Evolutionary conservation across 2,329 filamentous ascomycete species (phyloP), one percentile per base, ranked within the genome.

Genomic region (Aspergillus hiratsukae): DNA sequence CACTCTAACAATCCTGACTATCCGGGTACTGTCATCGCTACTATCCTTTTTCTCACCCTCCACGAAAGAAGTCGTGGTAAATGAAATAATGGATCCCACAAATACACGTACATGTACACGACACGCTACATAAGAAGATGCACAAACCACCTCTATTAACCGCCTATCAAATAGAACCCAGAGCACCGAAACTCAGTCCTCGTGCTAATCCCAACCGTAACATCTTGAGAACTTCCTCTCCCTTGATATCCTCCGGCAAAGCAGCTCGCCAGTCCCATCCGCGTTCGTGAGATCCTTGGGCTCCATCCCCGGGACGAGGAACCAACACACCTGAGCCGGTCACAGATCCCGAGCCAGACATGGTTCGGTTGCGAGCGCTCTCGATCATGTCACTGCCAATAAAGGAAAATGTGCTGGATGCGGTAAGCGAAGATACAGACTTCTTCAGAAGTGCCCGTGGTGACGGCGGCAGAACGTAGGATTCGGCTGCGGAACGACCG

Each of bases 321-420:
- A 78, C 69, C 19, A 82, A 66, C 5, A 84, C 76, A 0, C 78
- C 80, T 6, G 82, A 83, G 21, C 79, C 77, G n/a, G 77, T 75
- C 51, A 85, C 79, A 11, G 84, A 87, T 25, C 66, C 71, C 1
- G 68, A 68, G 19, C 65, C 62, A 58, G 65, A 78, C 17, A 64
- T 72, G 1, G 71, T 69, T 63, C 55, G 70, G 48, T 28, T 72
- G 67, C 65, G 70, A 51, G 66, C 67, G 17, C 67, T 71, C 63
- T 83, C 83, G 37, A 92, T 76, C 77, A 92, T 85, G 31, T 87
- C 87, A 67, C 84, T 91, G 17, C 88, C 88, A 11, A 89, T 86
- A 66, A 95, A 79, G 52, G 87, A 82, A 74, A 88, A 88, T 63
- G 84, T 81, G 56, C 82, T 83, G 1, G 78, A 75, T 14, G 81